Evolutionary conservation across 345 rosid species (phyloP).

Genomic region (Tarenaya hassleriana): DNA sequence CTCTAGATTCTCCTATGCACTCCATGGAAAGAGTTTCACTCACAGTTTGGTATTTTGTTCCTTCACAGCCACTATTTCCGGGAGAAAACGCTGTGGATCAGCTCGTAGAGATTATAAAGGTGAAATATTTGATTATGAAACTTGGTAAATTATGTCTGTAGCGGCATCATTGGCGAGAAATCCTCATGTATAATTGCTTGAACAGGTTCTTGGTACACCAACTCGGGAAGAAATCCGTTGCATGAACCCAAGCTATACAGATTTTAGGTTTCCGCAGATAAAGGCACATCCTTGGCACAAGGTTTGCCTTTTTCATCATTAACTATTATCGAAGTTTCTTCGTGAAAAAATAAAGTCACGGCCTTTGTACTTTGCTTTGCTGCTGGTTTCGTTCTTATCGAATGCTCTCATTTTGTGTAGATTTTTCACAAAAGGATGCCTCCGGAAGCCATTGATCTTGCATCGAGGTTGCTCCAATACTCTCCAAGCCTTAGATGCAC

Average conservation of each 20-base stretch:
- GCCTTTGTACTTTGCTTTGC: background rate
- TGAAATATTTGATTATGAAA: constrained; percentile 14
- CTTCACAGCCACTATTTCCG: constrained; percentile 72
- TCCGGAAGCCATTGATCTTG: constrained; percentile 84
- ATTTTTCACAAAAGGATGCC: constrained; percentile 85
- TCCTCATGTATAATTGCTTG: constrained; percentile 14
- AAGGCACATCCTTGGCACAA: constrained; percentile 95
- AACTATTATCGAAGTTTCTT: too few species aligned
- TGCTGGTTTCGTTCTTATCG: too few species aligned
- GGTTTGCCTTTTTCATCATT: constrained; percentile 33
- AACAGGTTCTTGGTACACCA: constrained; percentile 88
- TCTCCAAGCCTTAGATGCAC: constrained; percentile 86
- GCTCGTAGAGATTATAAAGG: constrained; percentile 95
- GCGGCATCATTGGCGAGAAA: background rate
- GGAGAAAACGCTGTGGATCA: constrained; percentile 94
- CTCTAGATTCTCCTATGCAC: background rate
- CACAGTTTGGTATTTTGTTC: background rate
- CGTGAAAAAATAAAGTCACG: too few species aligned
- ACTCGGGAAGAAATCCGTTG: constrained; percentile 93
- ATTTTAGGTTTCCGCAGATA: constrained; percentile 86
- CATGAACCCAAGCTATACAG: constrained; percentile 88
- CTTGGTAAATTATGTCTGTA: background rate
- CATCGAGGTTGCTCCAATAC: constrained; percentile 74
- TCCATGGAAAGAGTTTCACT: too few species aligned
- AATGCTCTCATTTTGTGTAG: constrained; percentile 21